These are phyloP conservation scores for Talaromyces stipitatus DNA, from an alignment of 495 filamentous ascomycete species.

Conservation along the genomic window DNA sequence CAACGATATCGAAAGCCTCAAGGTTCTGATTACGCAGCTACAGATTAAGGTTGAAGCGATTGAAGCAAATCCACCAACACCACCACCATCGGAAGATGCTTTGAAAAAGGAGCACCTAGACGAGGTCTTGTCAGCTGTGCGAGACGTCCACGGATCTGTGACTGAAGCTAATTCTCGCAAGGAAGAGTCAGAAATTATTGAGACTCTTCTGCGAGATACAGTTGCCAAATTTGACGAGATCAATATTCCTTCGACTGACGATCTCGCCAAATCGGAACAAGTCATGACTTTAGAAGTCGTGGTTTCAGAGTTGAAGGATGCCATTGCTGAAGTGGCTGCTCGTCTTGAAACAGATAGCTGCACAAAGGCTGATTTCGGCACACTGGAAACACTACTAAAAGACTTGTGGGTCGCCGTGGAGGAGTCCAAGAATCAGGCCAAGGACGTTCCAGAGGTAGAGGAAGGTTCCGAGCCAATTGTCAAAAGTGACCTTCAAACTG, in stretches of 20 bases:
- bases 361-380: slow-evolving; percentile 67
- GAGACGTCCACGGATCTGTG: slow-evolving; percentile 52
- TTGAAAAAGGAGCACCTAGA: slow-evolving; percentile 55
- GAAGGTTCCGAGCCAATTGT: slow-evolving; percentile 58
- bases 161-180: slow-evolving; percentile 45
- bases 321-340: slow-evolving; percentile 48
- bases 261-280: slow-evolving; percentile 65
- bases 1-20: slow-evolving; percentile 75
- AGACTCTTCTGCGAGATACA: slow-evolving; percentile 76
- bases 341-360: slow-evolving; percentile 55
- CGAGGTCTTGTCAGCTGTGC: slow-evolving; percentile 47
- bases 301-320: slow-evolving; percentile 63
- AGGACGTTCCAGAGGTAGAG: slow-evolving; percentile 30
- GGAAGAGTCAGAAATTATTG: slow-evolving; percentile 82
- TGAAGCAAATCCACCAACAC: slow-evolving; percentile 48
- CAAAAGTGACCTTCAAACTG: slow-evolving; percentile 70
- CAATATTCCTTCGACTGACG: slow-evolving; percentile 50
- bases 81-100: slow-evolving; percentile 32
- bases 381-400: slow-evolving; percentile 67
- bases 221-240: slow-evolving; percentile 78
- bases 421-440: slow-evolving; percentile 59
- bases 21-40: slow-evolving; percentile 71
- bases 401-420: slow-evolving; percentile 67
- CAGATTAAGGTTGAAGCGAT: slow-evolving; percentile 77
- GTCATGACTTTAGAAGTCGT: slow-evolving; percentile 64